These are phyloP conservation scores for Sambucus nigra DNA, from an alignment of 129 eudicot species.

Conservation along the genomic window DNA sequence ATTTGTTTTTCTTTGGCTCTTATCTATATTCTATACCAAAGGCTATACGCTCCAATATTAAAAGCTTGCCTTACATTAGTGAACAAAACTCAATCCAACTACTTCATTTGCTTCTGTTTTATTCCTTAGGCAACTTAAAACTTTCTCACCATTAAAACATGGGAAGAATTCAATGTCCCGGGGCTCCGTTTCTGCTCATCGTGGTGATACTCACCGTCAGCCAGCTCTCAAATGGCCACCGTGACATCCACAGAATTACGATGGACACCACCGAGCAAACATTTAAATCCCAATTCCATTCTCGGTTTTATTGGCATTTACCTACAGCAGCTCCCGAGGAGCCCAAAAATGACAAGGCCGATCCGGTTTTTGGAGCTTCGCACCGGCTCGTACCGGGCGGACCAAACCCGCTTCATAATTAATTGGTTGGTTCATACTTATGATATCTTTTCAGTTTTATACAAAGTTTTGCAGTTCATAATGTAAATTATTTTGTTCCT, in stretches of 20 bases:
- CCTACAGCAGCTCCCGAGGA: constrained; percentile 28
- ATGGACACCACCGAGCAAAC: constrained; percentile 10
- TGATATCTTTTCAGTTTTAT: constrained; percentile 18
- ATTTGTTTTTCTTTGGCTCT: constrained; percentile 1
- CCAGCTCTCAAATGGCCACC: constrained; percentile 33
- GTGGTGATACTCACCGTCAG: constrained; percentile 20
- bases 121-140: constrained; percentile 4
- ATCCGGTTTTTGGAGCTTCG: constrained; percentile 35
- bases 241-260: constrained; percentile 19
- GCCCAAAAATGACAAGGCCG: constrained; percentile 16
- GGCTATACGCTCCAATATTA: constrained; percentile 7
- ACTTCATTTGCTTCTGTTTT: constrained; percentile 1
- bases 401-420: constrained; percentile 91
- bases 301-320: constrained; percentile 27
- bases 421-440: constrained; percentile 21
- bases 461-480: constrained; percentile 33
- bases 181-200: constrained; percentile 24
- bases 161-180: constrained; percentile 19
- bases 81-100: constrained; percentile 5
- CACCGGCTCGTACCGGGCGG: constrained; percentile 55
- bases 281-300: constrained; percentile 10
- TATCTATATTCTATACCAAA: constrained; percentile 4
- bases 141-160: constrained; percentile 26
- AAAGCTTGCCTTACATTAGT: constrained; percentile 14
- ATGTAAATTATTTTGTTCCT: constrained; percentile 18